Percentiles rank a stretch among this genome's conserved stretches.
These are phyloP conservation scores for Melampsora larici-populina DNA, from an alignment of 1,284 basidiomycete species.

Conservation along the genomic window DNA sequence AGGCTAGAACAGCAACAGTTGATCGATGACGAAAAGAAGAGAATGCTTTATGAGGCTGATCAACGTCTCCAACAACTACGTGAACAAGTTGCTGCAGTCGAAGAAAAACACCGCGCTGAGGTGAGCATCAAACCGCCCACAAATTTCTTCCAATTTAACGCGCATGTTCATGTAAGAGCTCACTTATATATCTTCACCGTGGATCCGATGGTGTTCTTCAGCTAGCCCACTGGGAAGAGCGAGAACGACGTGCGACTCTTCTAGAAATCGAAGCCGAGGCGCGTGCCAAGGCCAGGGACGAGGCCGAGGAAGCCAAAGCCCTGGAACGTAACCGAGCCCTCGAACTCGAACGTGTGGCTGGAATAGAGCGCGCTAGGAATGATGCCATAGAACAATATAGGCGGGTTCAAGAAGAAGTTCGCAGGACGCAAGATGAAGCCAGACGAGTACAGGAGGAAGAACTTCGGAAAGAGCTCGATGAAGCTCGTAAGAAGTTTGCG, in stretches of 20 bases:
- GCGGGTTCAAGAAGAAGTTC: constrained; percentile 22
- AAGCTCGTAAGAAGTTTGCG: constrained; percentile 34
- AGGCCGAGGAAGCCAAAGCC: constrained; percentile 32
- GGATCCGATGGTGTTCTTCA: neutral
- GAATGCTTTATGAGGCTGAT: constrained; percentile 26
- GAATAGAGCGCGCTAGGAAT: constrained; percentile 17
- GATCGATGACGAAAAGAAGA: constrained; percentile 34
- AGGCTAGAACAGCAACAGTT: constrained; percentile 33
- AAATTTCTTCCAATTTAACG: neutral
- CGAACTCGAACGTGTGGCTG: constrained; percentile 17
- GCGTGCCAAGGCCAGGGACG: constrained; percentile 30
- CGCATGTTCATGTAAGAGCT: neutral
- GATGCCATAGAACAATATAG: constrained; percentile 34
- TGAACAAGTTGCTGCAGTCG: constrained; percentile 19
- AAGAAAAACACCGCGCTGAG: constrained; percentile 18
- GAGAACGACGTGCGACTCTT: constrained; percentile 23
- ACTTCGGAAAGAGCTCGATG: constrained; percentile 32
- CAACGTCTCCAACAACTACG: constrained; percentile 23
- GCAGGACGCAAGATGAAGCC: constrained; percentile 28
- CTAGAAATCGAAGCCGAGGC: constrained; percentile 34
- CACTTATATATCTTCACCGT: neutral
- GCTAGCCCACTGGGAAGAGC: constrained; percentile 33
- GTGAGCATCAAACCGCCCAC: neutral
- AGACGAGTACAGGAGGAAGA: constrained; percentile 27
- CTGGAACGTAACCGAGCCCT: constrained; percentile 21